These are phyloP conservation scores for Mortierella sp. DNA, from an alignment of 371 early-diverging fungal species.

Conservation along the genomic window DNA sequence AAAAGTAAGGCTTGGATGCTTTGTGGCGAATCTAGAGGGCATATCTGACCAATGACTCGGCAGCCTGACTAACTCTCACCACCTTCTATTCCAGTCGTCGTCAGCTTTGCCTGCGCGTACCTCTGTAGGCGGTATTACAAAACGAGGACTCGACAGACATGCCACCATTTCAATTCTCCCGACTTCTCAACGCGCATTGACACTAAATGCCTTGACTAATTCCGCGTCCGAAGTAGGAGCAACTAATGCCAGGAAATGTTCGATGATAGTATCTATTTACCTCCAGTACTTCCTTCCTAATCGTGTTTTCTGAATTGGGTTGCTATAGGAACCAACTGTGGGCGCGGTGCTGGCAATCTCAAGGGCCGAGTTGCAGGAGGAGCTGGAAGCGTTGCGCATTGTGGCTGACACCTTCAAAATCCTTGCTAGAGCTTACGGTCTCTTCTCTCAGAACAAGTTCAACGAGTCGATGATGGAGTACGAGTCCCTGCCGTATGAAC, in stretches of 20 bases:
- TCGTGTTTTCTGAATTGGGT: conserved; percentile 16
- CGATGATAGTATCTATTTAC: not conserved
- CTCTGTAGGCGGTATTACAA: conserved; percentile 38
- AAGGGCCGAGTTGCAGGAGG: conserved; percentile 30
- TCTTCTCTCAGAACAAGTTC: conserved; percentile 61
- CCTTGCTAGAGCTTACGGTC: conserved; percentile 50
- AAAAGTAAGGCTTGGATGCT: conserved; percentile 13
- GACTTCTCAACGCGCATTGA: conserved; percentile 3
- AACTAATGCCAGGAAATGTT: not conserved
- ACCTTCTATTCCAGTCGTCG: conserved; percentile 17
- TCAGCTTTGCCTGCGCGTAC: conserved; percentile 28
- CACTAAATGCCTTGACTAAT: not conserved
- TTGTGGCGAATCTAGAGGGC: not conserved
- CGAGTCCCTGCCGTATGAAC: conserved; percentile 59
- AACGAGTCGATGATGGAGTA: conserved; percentile 61
- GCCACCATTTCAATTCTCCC: conserved; percentile 9
- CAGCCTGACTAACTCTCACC: not conserved
- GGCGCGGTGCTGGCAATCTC: not conserved
- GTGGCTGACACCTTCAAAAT: conserved; percentile 52
- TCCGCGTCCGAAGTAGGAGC: not conserved
- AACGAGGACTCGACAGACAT: conserved; percentile 23
- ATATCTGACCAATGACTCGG: not conserved
- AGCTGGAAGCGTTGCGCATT: conserved; percentile 27
- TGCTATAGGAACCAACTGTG: not conserved
- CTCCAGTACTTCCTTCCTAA: too few species aligned